phyloP scores from a whole-genome alignment of 179 eudicot species.

The Pouteria campechiana region DNA sequence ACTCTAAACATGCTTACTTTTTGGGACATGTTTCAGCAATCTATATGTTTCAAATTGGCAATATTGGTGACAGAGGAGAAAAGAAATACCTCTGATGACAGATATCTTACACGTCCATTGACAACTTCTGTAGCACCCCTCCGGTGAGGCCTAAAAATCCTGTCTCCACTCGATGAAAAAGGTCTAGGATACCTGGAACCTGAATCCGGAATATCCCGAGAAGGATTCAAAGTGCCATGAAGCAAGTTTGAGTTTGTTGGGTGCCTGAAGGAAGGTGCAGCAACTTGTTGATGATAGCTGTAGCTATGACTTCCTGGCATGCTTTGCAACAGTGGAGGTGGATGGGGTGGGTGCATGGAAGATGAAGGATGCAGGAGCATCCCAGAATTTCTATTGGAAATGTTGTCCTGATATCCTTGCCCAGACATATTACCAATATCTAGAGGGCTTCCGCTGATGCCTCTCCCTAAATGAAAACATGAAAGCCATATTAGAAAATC shows the following conservation, averaged over 20 bases:
- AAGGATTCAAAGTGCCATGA: constrained; percentile 20
- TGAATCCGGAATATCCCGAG: constrained; percentile 35
- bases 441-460: constrained; percentile 28
- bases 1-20: too few relatives aligned
- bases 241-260: constrained; percentile 22
- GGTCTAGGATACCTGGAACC: constrained; percentile 25
- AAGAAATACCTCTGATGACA: too few relatives aligned
- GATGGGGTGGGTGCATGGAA: constrained; percentile 48
- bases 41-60: too few relatives aligned
- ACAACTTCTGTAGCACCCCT: constrained; percentile 33
- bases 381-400: constrained; percentile 29
- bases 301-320: constrained; percentile 38
- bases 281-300: constrained; percentile 40
- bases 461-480: constrained; percentile 26
- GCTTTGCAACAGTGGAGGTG: constrained; percentile 40
- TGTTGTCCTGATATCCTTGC: constrained; percentile 48
- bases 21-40: too few relatives aligned
- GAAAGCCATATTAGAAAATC: too few relatives aligned
- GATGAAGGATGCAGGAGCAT: constrained; percentile 38
- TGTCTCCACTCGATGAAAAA: constrained; percentile 43
- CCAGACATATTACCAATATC: constrained; percentile 36
- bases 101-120: too few relatives aligned
- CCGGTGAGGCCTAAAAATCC: constrained; percentile 51
- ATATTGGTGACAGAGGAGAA: too few relatives aligned
- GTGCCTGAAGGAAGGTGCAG: constrained; percentile 41